These are phyloP conservation scores for Acanthamoeba triangularis DNA, from an alignment of 208 protist genomes.

Conservation along the genomic window DNA sequence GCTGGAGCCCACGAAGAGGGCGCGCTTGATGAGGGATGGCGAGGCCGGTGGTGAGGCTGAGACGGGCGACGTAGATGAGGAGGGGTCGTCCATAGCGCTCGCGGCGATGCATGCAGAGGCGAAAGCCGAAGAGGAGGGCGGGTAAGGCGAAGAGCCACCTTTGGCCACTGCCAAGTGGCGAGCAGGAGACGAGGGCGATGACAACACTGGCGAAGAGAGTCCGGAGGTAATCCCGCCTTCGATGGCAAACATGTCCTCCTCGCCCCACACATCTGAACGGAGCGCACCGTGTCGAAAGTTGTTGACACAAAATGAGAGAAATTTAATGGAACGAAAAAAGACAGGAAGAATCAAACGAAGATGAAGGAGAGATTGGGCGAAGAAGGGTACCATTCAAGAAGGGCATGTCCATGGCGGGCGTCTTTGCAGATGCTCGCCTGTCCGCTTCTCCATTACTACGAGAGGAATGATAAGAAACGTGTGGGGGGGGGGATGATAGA, in stretches of 20 bases:
- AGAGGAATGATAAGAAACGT: not conserved
- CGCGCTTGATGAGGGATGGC: not conserved
- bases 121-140: not conserved
- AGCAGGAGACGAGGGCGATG: not conserved
- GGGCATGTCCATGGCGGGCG: not conserved
- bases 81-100: not conserved
- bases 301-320: not conserved
- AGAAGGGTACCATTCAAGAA: not conserved
- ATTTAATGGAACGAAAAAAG: not conserved
- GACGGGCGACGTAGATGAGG: not conserved
- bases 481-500: not conserved
- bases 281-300: no score
- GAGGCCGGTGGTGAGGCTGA: constrained; percentile 4
- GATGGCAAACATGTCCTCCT: constrained; percentile 2
- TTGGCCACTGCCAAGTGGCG: not conserved
- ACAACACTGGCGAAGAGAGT: not conserved
- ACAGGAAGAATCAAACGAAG: not conserved
- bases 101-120: not conserved
- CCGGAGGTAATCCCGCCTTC: not conserved
- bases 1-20: not conserved
- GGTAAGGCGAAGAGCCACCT: not conserved
- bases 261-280: not conserved
- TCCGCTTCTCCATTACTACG: not conserved
- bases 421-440: not conserved
- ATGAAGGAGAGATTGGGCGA: not conserved